Evolutionary conservation across 2,329 filamentous ascomycete genomes (phyloP), one percentile per base, ranked within the genome.

Genomic region (Trichoderma hamatum): DNA sequence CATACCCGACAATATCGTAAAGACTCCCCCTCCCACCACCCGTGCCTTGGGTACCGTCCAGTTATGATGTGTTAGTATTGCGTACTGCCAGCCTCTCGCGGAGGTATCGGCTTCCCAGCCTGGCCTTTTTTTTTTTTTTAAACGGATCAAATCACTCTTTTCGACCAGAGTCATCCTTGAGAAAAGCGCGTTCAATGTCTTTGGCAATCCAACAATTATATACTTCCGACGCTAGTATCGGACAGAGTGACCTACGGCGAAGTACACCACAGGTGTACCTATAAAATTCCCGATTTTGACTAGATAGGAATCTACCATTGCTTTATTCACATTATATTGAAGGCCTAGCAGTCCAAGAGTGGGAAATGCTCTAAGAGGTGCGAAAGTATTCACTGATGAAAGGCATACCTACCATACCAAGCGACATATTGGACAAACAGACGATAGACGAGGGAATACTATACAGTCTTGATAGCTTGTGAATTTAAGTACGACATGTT

Each of bases 171-270:
- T 52, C 11, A 56, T 58, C 16, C 58, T 66, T 49, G 63, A 43
- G 19, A 34, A 66, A 0, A 66, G 28, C 1, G 63, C 52, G 7
- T 66, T 66, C 2, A 66, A 28, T 5, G 63, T 66, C 39, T 58
- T 66, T 34, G 63, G 63, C 63, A 66, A 36, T n/a, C 63, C 63
- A 16, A 66, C 63, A n/a, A 66, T 43, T 19, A 66, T 58, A 7
- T 26, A 16, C 19, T 43, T n/a, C 14, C 5, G 14, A 19, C 36
- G 16, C 16, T 6, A 2, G 5, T 6, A 19, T 39, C 36, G 5
- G 36, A 19, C 5, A 7, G 36, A 39, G 36, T 19, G 39, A n/a
- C 2, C 6, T n/a, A 43, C 39, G 19, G 16, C 39, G 19, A 43
- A 9, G 7, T 43, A 19, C 16, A 43, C 6, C 6, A n/a, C 6